phyloP scores from a whole-genome alignment of 2,329 filamentous ascomycete species.

The Ophiosphaerella korrae region DNA sequence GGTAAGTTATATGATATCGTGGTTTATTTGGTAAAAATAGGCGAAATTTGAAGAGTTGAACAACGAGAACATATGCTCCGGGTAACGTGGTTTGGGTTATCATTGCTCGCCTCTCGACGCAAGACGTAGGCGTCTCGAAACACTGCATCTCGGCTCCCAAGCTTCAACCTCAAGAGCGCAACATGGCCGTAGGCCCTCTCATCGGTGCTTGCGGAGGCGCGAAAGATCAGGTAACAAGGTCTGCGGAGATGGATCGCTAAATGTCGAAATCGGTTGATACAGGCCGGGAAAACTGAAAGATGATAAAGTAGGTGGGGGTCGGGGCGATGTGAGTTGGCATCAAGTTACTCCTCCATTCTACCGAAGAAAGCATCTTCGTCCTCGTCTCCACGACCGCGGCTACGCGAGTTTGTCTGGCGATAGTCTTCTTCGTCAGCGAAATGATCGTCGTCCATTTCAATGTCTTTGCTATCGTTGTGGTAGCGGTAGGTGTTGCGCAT shows the following conservation, averaged over 20 bases:
- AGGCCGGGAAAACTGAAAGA: slow-evolving; percentile 29
- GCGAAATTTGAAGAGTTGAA: slow-evolving; percentile 16
- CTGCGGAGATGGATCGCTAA: slow-evolving; percentile 48
- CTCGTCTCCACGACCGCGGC: slow-evolving; percentile 73
- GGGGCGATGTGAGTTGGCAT: slow-evolving; percentile 1
- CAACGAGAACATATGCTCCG: slow-evolving; percentile 2
- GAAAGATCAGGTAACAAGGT: slow-evolving; percentile 22
- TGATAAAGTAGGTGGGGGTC: slow-evolving; percentile 9
- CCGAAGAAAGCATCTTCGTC: slow-evolving; percentile 97
- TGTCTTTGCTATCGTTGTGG: slow-evolving; percentile 51
- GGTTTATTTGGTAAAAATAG: slow-evolving; percentile 13
- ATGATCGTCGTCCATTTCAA: slow-evolving; percentile 63
- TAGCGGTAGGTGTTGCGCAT: slow-evolving; percentile 65
- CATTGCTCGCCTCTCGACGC: slow-evolving; percentile 45
- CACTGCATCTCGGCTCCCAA: slow-evolving; percentile 22
- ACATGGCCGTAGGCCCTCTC: slow-evolving; percentile 44
- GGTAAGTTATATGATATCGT: slow-evolving; percentile 10
- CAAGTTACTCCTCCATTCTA: slow-evolving; percentile 77
- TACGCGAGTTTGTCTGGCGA: slow-evolving; percentile 46
- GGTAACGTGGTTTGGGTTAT: slow-evolving; percentile 19
- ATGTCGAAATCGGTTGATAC: slow-evolving; percentile 43
- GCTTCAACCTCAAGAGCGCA: slow-evolving; percentile 49
- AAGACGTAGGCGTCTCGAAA: slow-evolving; percentile 18
- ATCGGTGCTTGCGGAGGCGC: slow-evolving; percentile 44
- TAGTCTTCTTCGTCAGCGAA: slow-evolving; percentile 71